Evolutionary conservation across 371 early-diverging fungal species (phyloP), one percentile per base, ranked within the genome.

Genomic region (Apophysomyces elegans): DNA sequence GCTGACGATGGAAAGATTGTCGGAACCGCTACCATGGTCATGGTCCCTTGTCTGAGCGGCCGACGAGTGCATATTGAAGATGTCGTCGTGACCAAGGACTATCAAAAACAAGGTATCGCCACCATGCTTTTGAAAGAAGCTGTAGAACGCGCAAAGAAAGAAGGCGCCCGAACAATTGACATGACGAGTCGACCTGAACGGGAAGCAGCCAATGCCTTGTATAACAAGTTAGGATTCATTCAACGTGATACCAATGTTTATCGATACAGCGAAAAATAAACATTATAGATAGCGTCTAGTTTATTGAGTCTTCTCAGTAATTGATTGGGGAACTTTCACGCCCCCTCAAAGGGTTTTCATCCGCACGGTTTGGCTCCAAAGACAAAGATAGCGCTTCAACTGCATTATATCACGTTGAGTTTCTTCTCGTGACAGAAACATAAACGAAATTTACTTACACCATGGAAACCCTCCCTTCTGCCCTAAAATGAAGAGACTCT

Each of bases 51-150:
- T 61, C 58, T 76, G 0, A 79, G 81, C 7, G 84, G 84, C 1
- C 64, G 63, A 41, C 74, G 84, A 8, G 79, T 68, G 1, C 84
- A 80, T 68, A 74, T 80, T 37, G 84, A 83, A 59, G 84, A 83
- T 57, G 80, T 83, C 2, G 69, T 80, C 7, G 79, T 80, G 2
- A 72, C 74, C 56, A 14, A 44, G 14, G 45, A 43, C 11, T 68
- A 67, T 13, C 69, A 75, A 4, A 67, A 73, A 7, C 68, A 76
- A 66, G 84, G 84, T 8, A 68, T 80, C 14, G 84, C 73, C 5
- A 68, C 67, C 5, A 43, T 18, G 1, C 56, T 83, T 5, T 44
- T 80, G 2, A 9, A 46, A n/a, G 68, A 75, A 41, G 72, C 71
- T 16, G 70, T 79, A 16, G 36, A 65, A n/a, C 62, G 66, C 44